A percentile compares a stretch with the other conserved stretches of the same genome.
Evolutionary conservation across 2,329 filamentous ascomycete species (phyloP).

Genomic region (Sclerotinia trifoliorum): DNA sequence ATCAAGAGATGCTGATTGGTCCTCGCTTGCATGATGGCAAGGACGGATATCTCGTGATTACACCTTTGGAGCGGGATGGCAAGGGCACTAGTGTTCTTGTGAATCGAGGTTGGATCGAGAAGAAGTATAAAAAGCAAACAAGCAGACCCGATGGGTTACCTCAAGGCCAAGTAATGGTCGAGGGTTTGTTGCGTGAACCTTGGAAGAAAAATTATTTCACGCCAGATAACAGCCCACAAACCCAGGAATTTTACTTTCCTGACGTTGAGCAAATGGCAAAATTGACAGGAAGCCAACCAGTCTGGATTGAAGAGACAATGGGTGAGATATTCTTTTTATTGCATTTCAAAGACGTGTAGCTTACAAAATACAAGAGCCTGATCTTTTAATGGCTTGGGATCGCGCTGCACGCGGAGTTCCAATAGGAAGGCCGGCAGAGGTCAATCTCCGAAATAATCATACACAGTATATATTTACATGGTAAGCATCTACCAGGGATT

Average conservation of each 20-base stretch:
- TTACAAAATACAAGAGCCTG: conserved; percentile 58
- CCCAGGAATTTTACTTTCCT: conserved; percentile 89
- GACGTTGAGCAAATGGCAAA: conserved; percentile 90
- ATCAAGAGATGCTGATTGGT: conserved; percentile 94
- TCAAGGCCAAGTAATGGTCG: conserved; percentile 68
- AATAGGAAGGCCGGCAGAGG: conserved; percentile 82
- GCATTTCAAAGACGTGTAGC: neutral
- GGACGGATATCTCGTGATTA: conserved; percentile 88
- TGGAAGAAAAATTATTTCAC: conserved; percentile 99
- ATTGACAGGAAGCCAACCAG: conserved; percentile 75
- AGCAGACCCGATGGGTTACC: conserved; percentile 65
- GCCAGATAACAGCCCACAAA: conserved; percentile 80
- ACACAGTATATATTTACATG: conserved; percentile 99
- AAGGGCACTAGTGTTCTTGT: conserved; percentile 73
- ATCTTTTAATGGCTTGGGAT: conserved; percentile 73
- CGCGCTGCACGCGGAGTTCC: conserved; percentile 80
- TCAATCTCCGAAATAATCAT: conserved; percentile 94
- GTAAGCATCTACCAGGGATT: conserved; percentile 54
- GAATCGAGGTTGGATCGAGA: conserved; percentile 88
- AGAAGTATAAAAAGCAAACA: conserved; percentile 65
- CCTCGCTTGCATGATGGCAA: conserved; percentile 85
- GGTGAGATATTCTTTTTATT: conserved; percentile 50
- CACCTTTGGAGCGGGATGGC: conserved; percentile 74
- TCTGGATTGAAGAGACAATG: conserved; percentile 97
- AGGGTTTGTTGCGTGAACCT: conserved; percentile 82